phyloP scores from a whole-genome alignment of 306 rosid genomes.

The Vigna unguiculata region DNA sequence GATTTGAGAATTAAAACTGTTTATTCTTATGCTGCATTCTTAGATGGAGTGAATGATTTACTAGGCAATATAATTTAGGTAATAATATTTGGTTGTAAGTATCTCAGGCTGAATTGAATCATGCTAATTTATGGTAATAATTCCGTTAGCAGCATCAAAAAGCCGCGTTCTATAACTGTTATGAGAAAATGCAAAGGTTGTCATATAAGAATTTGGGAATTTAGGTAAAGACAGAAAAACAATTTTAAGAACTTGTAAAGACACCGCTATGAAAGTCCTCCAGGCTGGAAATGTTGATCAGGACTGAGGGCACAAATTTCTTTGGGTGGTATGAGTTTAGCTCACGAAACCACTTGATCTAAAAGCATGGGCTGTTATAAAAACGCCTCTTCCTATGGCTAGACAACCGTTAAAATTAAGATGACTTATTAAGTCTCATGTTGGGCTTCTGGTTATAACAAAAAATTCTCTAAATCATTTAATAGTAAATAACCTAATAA shows the following conservation, averaged over 20 bases:
- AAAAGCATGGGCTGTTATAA: neutral
- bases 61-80: slow-evolving; percentile 5
- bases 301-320: neutral
- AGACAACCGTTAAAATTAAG: slow-evolving; percentile 13
- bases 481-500: neutral
- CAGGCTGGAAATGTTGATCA: neutral
- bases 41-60: slow-evolving; percentile 19
- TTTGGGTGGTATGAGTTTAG: slow-evolving; percentile 23
- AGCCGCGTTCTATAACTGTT: neutral
- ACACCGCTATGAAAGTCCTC: neutral
- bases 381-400: neutral
- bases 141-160: slow-evolving; percentile 18
- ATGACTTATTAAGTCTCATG: neutral
- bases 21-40: slow-evolving; percentile 25
- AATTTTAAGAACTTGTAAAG: neutral
- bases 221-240: neutral
- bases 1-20: slow-evolving; percentile 29
- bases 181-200: neutral
- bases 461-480: neutral
- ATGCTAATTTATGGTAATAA: slow-evolving; percentile 24
- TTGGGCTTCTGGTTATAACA: neutral
- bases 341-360: slow-evolving; percentile 12
- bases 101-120: slow-evolving; percentile 12
- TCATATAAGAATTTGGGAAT: neutral
- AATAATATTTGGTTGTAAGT: neutral